Evolutionary conservation across 83 land plant genomes (phyloP), one percentile per base, ranked within the genome.

Genomic region (Thuja plicata): DNA sequence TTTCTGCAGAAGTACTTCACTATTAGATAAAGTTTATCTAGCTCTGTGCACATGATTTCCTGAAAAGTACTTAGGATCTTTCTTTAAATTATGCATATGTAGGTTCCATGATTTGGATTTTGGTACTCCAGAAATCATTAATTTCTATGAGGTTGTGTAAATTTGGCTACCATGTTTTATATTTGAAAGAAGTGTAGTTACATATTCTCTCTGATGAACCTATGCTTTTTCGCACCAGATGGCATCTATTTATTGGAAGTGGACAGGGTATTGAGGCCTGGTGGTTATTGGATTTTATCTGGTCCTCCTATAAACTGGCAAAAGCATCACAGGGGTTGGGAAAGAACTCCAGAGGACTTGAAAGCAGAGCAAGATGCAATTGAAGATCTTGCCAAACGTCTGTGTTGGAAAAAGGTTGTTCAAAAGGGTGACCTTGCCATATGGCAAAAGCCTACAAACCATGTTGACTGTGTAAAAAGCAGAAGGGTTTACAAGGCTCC

Each of bases 251-350:
- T 97, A 79, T 92, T 92, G 73, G 96, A 97, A 92, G 94, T 96
- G 17, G 99, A 97, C 87, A 90, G 99, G 86, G 88, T 97, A 88
- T 88, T 97, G 54, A 91, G 99, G 73, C 97, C 97, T 24, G 99
- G 99, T 55, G 98, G 97, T 13, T 97, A 93, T 87, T 97, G 96
- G 96, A 93, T 97, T 88, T 91, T 97, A 27, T 97, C 98, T 45
- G 99, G 99, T n/a, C 99, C 99, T 45, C 99, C 99, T 19, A 95
- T 97, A 34, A 88, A 87, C 54, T 96, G 94, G 94, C 93, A 90
- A 88, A 94, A 91, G 35, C 88, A 94, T 90, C 96, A 93, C 90
- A 90, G 87, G 81, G 98, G 95, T 9, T 96, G 98, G 94, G 93
- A 95, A 55, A 91, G 94, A 88, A 92, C 91, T 6, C 88, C 91